Evolutionary conservation across 2,329 filamentous ascomycete genomes (phyloP).

Genomic region (Fusarium pseudonygamai): DNA sequence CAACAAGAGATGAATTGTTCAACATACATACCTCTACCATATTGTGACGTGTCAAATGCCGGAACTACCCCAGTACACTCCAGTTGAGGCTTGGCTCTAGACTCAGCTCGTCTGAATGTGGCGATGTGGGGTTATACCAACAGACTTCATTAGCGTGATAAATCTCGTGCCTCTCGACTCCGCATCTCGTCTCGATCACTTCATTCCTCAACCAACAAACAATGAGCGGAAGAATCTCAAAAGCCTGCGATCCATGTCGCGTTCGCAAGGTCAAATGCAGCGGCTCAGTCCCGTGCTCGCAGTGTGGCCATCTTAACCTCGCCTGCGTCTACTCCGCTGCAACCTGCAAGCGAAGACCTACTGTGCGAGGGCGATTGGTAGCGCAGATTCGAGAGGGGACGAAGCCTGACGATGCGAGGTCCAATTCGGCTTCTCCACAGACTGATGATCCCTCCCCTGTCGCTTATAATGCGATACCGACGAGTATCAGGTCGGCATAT

Average conservation of each 20-base stretch:
- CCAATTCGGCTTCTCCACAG: slow-evolving; percentile 17
- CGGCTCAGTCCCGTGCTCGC: slow-evolving; percentile 46
- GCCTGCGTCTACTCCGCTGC: slow-evolving; percentile 48
- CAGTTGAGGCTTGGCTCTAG: not conserved
- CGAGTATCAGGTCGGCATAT: slow-evolving; percentile 29
- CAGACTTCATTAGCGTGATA: not conserved
- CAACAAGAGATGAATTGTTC: not conserved
- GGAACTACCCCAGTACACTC: not conserved
- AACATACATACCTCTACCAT: not conserved
- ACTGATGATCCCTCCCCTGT: slow-evolving; percentile 7
- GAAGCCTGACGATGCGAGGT: slow-evolving; percentile 26
- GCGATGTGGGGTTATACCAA: not conserved
- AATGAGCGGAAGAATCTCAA: slow-evolving; percentile 31
- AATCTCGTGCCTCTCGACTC: not conserved
- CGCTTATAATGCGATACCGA: slow-evolving; percentile 5
- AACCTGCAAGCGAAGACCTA: slow-evolving; percentile 48
- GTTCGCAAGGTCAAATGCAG: slow-evolving; percentile 52
- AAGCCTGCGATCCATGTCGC: slow-evolving; percentile 52
- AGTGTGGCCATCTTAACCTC: slow-evolving; percentile 50
- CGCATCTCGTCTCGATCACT: not conserved
- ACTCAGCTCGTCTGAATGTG: not conserved
- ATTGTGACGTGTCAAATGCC: no score
- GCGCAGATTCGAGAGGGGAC: slow-evolving; percentile 47
- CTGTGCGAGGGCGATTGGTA: slow-evolving; percentile 48
- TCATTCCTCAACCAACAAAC: not conserved